phyloP scores from a whole-genome alignment of 2,329 filamentous ascomycete species.

The Phaeosphaeriaceae sp. region DNA sequence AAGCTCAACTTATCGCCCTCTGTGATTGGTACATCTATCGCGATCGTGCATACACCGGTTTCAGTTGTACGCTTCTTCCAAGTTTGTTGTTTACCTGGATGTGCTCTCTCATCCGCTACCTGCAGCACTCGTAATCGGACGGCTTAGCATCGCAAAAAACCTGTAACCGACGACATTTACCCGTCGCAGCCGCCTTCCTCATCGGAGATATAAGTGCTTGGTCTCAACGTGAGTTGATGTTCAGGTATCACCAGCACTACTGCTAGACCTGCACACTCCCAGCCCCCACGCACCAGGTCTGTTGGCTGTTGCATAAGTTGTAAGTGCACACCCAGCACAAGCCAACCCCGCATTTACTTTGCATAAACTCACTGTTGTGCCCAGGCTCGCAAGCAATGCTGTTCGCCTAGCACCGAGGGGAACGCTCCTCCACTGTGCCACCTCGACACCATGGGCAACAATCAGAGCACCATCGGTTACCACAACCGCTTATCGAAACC shows the following conservation, averaged over 20 bases:
- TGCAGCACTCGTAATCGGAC: constrained; percentile 27
- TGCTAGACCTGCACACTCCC: constrained; percentile 16
- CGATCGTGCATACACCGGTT: constrained; percentile 35
- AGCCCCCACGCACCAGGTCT: constrained; percentile 25
- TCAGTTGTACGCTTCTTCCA: constrained; percentile 42
- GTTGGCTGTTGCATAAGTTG: constrained; percentile 16
- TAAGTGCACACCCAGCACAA: constrained; percentile 18
- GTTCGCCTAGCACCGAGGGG: not conserved
- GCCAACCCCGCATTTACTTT: constrained; percentile 12
- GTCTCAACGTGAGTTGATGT: constrained; percentile 22
- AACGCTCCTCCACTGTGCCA: constrained; percentile 24
- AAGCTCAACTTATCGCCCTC: constrained; percentile 11
- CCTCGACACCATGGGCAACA: constrained; percentile 39
- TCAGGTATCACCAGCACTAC: constrained; percentile 19
- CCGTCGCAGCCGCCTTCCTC: constrained; percentile 20
- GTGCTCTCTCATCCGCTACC: constrained; percentile 26
- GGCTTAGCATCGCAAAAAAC: constrained; percentile 18
- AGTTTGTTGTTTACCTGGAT: constrained; percentile 44
- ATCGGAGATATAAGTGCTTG: constrained; percentile 16
- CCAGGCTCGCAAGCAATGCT: not conserved
- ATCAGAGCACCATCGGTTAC: constrained; percentile 30
- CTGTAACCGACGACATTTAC: constrained; percentile 20
- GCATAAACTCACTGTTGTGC: constrained; percentile 13
- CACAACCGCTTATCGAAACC: constrained; percentile 45
- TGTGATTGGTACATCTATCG: constrained; percentile 37